Base-by-base conservation (phyloP, 2,329 filamentous ascomycete genomes). In the Xylariaceae sp. region DNA sequence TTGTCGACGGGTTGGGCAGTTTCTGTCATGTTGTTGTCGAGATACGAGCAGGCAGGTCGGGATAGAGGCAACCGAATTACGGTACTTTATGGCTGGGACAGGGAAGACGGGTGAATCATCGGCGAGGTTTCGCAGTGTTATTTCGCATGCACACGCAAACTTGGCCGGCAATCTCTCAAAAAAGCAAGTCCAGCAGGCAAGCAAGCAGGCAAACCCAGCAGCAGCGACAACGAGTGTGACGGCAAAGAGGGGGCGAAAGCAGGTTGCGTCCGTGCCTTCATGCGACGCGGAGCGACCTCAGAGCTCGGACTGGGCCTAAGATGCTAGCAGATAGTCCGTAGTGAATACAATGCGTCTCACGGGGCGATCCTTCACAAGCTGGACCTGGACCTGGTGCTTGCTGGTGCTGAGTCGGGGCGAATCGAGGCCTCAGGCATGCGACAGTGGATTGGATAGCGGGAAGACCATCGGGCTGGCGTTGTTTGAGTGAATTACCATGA, bases 1-100 rank as follows among this genome's bases (percentile, higher is more conserved):
- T 67, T 56, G 51, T 72, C 70, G 59, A 63, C 47, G 37, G 70
- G 71, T 45, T 64, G 68, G 66, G 62, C 63, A 62, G 69, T 69
- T 65, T 73, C 71, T 63, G 69, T 68, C 71, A 72, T 69, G 44
- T 45, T 60, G 39, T 54, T 67, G 5, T 39, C 44, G 42, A 37
- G 52, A 15, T 42, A 15, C 23, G 23, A 30, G 50, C 51, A 53
- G 53, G 57, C 50, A 47, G 61, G 45, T 50, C 39, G 53, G 51
- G 59, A 44, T 34, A 10, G 51, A 15, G 57, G 51, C 60, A 30
- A 56, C 47, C 23, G 49, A 35, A 9, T 49, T 58, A 54, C 56
- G 56, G 52, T 49, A 37, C 52, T 56, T 47, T 5, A 34, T n/a
- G 55, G 23, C 23, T 30, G 3, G 23, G 57, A 55, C 51, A 54